Evolutionary conservation across 176 grass and related monocot genomes (phyloP).

Genomic region (Oryza glumipatula): DNA sequence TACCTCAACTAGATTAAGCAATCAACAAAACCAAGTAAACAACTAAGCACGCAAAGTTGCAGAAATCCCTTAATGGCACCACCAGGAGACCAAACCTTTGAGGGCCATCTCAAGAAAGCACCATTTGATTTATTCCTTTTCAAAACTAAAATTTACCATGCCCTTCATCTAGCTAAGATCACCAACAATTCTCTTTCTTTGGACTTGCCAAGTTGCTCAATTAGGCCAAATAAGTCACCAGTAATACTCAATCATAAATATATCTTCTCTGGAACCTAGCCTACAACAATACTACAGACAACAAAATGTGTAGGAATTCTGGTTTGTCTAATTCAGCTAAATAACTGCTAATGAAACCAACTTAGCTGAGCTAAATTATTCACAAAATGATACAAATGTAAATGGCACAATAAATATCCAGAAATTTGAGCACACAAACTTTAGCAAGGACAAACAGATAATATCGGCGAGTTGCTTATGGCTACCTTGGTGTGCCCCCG

Average conservation of each 20-base stretch:
- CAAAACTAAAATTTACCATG: background rate
- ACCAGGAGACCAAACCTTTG: background rate
- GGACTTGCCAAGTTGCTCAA: background rate
- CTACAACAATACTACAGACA: background rate
- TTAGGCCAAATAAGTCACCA: background rate
- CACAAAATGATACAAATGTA: background rate
- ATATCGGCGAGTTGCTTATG: background rate
- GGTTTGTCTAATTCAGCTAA: background rate
- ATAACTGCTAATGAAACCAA: background rate
- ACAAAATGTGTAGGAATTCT: background rate
- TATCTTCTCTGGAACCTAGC: constrained; percentile 5
- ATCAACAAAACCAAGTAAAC: background rate
- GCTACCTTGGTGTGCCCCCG: constrained; percentile 86
- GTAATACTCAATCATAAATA: background rate
- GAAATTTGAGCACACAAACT: background rate
- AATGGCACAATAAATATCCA: background rate
- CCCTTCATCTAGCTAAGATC: background rate
- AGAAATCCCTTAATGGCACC: background rate
- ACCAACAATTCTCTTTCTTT: background rate
- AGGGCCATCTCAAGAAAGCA: background rate
- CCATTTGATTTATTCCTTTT: background rate
- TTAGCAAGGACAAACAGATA: background rate
- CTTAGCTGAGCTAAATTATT: constrained; percentile 15
- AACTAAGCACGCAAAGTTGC: too few species aligned
- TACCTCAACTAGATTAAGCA: background rate